Evolutionary conservation across 2,329 filamentous ascomycete genomes (phyloP), one percentile per base, ranked within the genome.

Genomic region (Coniella vitis): DNA sequence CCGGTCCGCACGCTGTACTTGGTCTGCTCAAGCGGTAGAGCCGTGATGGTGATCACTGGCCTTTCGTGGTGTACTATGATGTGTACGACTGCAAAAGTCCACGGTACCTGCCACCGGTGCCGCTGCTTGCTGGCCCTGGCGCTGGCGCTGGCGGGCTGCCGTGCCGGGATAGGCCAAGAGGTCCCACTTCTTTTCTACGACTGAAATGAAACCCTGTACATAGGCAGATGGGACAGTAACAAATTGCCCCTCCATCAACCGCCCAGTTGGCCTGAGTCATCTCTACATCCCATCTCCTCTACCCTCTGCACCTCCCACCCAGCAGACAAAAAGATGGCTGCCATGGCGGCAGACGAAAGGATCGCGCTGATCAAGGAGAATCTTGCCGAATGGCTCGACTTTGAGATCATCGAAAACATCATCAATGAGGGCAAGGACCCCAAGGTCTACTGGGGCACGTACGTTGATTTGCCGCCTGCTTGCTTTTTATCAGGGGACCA

Each of bases 391-490:
- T 73, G 88, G 43, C 77, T 95, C 53, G 90, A 93, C 63, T 82
- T 82, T 20, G 88, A 95, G 62, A 88, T 94, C 54, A 86, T 93
- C 62, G 80, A 90, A 64, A 75, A 81, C 39, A 76, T 91, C 54
- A 68, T 85, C 56, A 81, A 81, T 52, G 76, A 87, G 64, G 83
- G 87, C 47, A 77, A 84, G 40, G 79, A 82, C 47, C 76, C 87
- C 45, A 85, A 83, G 64, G 81, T 94, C 65, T 95, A 95, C 80
- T 94, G 87, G 88, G 87, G 81, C 79, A 63, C 53, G 65, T 55
- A 54, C 45, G 48, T 51, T 46, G 44, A n/a, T 39, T 22, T 17
- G 36, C 4, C 38, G 38, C 7, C 21, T 29, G 4, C 12, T 10
- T 19, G 16, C 22, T 16, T 16, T 19, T 17, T 19, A n/a, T 3